Evolutionary conservation across 176 grass and related monocot genomes (phyloP), one percentile per base, ranked within the genome.

Genomic region (Hsuehochloa calcarea): DNA sequence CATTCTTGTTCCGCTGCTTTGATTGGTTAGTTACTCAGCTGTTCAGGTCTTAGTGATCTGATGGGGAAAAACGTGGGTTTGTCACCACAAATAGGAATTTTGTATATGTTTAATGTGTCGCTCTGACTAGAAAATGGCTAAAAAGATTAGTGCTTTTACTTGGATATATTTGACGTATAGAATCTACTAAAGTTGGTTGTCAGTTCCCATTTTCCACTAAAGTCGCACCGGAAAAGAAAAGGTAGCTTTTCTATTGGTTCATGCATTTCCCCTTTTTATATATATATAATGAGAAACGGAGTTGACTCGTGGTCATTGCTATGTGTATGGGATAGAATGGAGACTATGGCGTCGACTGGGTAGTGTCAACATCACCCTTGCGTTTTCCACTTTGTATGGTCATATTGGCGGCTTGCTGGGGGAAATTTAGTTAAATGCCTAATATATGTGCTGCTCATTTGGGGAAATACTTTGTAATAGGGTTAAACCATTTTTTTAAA

Each of bases 301-400:
- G 51, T 45, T 62, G 76, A 80, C 60, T 79, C 20, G 43, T 71
- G 56, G 74, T 88, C 73, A 74, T 75, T 41, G 35, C 47, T 66
- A 66, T 85, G 25, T 66, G 59, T 89, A 85, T 89, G 81, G 87
- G 80, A 68, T 73, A 88, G 74, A 84, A 65, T 90, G 43, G 51
- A 52, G 45, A 72, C 37, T 65, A 52, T 47, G 31, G 52, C 73
- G 58, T 81, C 27, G 50, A 82, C 29, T 11, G 39, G 10, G 40
- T 72, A 55, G 67, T 79, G 73, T 78, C 84, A 72, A 55, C 65
- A 55, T 78, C 84, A 82, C 37, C 25, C 45, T 56, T 64, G 12
- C 59, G 9, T 73, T 84, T 85, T 29, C 46, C 75, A 80, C 87
- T 80, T 85, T 85, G 41, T 65, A 44, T 85, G 71, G 78, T 44